phyloP scores from a whole-genome alignment of 2,329 filamentous ascomycete genomes.

The Fusarium proliferatum region DNA sequence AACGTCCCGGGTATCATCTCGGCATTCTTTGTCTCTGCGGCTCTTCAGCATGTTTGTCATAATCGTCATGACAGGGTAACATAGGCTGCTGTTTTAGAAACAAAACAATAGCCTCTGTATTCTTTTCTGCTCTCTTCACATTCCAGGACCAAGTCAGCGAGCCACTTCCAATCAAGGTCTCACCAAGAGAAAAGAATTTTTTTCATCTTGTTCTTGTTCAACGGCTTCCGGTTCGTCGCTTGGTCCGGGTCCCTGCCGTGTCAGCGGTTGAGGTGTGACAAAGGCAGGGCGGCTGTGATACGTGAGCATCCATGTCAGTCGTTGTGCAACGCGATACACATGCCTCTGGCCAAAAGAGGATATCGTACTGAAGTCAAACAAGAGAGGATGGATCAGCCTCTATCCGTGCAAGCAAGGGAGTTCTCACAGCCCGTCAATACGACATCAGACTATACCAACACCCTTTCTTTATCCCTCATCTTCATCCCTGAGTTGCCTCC shows the following conservation, averaged over 20 bases:
- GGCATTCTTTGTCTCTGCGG: slow-evolving; percentile 16
- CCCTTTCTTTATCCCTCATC: slow-evolving; percentile 10
- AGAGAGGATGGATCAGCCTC: slow-evolving; percentile 16
- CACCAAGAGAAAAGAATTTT: slow-evolving; percentile 6
- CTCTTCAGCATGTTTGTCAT: slow-evolving; percentile 20
- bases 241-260: slow-evolving; percentile 31
- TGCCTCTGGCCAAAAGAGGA: slow-evolving; percentile 16
- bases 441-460: slow-evolving; percentile 11
- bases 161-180: slow-evolving; percentile 28
- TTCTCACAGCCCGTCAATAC: slow-evolving; percentile 9
- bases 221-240: slow-evolving; percentile 22
- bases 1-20: slow-evolving; percentile 2
- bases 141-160: slow-evolving; percentile 24
- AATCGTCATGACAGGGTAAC: slow-evolving; percentile 23
- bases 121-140: slow-evolving; percentile 10
- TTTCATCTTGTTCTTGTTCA: slow-evolving; percentile 3
- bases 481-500: slow-evolving; percentile 1
- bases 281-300: slow-evolving; percentile 32
- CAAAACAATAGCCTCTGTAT: slow-evolving; percentile 16
- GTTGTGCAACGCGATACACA: slow-evolving; percentile 30
- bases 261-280: slow-evolving; percentile 18
- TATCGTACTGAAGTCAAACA: neutral
- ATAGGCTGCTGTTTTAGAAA: slow-evolving; percentile 21
- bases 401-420: slow-evolving; percentile 1
- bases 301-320: slow-evolving; percentile 16